Evolutionary conservation across 129 eudicot species (phyloP).

Genomic region (Flaveria ramosissima): DNA sequence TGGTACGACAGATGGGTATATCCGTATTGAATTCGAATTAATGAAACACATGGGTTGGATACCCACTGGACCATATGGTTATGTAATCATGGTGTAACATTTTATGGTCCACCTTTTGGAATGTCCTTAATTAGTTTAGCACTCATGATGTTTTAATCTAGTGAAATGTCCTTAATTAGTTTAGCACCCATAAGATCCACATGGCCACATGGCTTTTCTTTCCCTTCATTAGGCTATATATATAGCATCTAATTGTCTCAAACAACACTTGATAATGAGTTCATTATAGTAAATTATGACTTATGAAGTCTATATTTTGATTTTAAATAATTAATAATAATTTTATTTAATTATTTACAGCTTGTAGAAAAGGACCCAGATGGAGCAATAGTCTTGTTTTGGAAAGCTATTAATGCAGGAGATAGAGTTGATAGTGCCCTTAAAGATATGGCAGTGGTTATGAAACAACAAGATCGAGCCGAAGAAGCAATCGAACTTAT

Average conservation of each 20-base stretch:
- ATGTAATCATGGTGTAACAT: constrained; percentile 6
- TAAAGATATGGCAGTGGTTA: constrained; percentile 88
- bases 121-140: background rate
- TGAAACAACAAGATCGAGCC: constrained; percentile 84
- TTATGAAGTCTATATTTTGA: background rate
- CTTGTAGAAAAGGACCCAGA: constrained; percentile 76
- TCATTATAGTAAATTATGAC: background rate
- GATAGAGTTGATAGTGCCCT: constrained; percentile 89
- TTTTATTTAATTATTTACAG: constrained; percentile 36
- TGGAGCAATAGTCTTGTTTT: constrained; percentile 63
- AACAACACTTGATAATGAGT: background rate
- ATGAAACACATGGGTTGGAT: background rate
- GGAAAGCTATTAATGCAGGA: constrained; percentile 83
- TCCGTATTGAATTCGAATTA: background rate
- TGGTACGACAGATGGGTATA: background rate
- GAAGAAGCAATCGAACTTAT: constrained; percentile 86
- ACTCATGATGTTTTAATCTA: too few relatives aligned
- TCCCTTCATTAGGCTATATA: background rate
- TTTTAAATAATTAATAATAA: background rate
- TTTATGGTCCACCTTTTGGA: constrained; percentile 2
- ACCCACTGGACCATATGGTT: background rate
- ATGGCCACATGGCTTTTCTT: too few relatives aligned
- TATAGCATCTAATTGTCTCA: background rate
- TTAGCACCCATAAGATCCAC: too few relatives aligned
- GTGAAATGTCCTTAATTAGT: too few relatives aligned